A percentile compares a stretch with the other conserved stretches of the same genome.
Conservation (phyloP, 225 moss, liverwort and hornwort genomes). For the Pseudisothecium myosuroides region DNA sequence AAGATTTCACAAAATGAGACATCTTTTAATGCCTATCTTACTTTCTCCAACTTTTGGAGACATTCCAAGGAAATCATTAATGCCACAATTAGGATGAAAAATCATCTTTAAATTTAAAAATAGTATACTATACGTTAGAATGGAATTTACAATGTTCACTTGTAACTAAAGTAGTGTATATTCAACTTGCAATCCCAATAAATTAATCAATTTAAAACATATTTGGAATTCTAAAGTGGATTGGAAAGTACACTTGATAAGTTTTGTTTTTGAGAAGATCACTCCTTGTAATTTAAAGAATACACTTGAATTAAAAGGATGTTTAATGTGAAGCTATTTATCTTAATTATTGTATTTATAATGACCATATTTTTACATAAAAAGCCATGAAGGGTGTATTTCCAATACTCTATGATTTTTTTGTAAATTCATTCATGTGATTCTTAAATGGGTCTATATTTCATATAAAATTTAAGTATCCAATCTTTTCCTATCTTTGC, state of each 20-base stretch:
- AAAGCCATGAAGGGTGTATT: rapidly evolving
- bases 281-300: neutral
- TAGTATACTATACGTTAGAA: too few species aligned
- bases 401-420: neutral
- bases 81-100: neutral
- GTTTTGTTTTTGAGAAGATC: neutral
- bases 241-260: neutral
- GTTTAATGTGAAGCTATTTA: neutral
- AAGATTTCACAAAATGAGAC: neutral
- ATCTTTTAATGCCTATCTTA: neutral
- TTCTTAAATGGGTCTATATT: neutral
- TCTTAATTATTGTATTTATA: neutral
- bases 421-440: neutral
- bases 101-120: neutral
- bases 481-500: rapidly evolving
- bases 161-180: too few species aligned
- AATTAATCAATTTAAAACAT: neutral
- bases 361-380: neutral
- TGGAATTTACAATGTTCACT: neutral
- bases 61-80: neutral
- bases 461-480: neutral
- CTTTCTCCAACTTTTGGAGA: neutral
- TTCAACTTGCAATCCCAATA: neutral
- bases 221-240: neutral
- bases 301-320: neutral